These are phyloP conservation scores for Samsoniella hepiali DNA, from an alignment of 2,329 filamentous ascomycete species.

Conservation along the genomic window DNA sequence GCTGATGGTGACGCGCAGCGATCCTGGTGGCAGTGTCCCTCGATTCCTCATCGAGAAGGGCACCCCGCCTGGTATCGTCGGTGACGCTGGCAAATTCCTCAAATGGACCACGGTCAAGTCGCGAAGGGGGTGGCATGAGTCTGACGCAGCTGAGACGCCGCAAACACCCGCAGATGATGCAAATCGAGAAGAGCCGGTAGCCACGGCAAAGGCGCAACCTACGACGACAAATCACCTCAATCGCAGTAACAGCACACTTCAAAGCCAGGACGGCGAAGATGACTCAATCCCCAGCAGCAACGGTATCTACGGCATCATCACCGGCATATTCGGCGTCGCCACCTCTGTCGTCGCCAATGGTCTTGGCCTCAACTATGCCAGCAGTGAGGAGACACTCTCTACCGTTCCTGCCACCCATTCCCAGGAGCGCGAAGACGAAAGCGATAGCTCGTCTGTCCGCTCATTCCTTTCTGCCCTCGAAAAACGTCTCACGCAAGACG, in stretches of 20 bases:
- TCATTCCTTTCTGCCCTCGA: constrained; percentile 51
- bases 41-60: constrained; percentile 89
- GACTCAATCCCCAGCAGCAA: constrained; percentile 37
- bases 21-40: constrained; percentile 84
- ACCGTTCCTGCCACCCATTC: constrained; percentile 26
- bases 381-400: constrained; percentile 27
- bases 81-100: constrained; percentile 76
- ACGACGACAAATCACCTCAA: background rate
- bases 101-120: constrained; percentile 60
- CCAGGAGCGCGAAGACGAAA: constrained; percentile 29
- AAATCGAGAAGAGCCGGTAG: background rate
- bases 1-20: constrained; percentile 88
- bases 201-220: background rate
- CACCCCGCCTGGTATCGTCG: constrained; percentile 75
- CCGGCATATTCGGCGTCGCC: constrained; percentile 50
- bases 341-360: constrained; percentile 43
- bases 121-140: constrained; percentile 29
- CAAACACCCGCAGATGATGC: background rate
- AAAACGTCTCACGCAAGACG: constrained; percentile 28
- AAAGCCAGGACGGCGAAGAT: constrained; percentile 23
- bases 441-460: constrained; percentile 45
- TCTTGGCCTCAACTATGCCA: constrained; percentile 30
- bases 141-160: constrained; percentile 26
- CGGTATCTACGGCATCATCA: constrained; percentile 56
- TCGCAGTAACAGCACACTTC: background rate